Percentiles rank a stretch among this genome's conserved stretches.
These are phyloP conservation scores for Clonostachys chloroleuca DNA, from an alignment of 2,329 filamentous ascomycete genomes.

Conservation along the genomic window DNA sequence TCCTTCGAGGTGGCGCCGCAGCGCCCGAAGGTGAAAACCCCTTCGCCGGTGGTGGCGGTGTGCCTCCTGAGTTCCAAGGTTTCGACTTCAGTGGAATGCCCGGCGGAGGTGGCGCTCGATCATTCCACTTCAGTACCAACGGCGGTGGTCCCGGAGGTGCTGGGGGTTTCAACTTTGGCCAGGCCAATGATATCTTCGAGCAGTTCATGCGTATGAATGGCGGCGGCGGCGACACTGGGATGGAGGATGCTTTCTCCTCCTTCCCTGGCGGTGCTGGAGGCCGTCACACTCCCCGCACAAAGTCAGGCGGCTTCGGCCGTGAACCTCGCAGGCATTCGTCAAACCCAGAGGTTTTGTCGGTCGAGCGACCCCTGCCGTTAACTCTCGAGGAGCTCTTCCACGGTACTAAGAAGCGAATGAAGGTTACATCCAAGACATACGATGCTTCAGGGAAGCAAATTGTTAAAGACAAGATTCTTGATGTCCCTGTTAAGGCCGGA, in stretches of 20 bases:
- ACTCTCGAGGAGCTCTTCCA: slow-evolving; percentile 85
- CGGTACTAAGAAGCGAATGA: slow-evolving; percentile 93
- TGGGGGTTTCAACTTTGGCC: slow-evolving; percentile 78
- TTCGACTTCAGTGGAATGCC: slow-evolving; percentile 50
- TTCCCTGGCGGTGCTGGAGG: slow-evolving; percentile 21
- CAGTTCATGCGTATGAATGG: slow-evolving; percentile 67
- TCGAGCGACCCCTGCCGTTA: slow-evolving; percentile 78
- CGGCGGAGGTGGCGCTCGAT: slow-evolving; percentile 41
- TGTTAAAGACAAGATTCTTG: slow-evolving; percentile 83
- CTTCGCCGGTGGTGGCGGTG: slow-evolving; percentile 52
- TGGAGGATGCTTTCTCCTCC: slow-evolving; percentile 42
- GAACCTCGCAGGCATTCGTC: neutral
- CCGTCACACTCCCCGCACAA: slow-evolving; percentile 34
- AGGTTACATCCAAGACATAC: slow-evolving; percentile 95
- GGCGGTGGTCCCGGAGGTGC: slow-evolving; percentile 44
- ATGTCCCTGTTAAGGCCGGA: slow-evolving; percentile 93
- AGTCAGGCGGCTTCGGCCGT: slow-evolving; percentile 13
- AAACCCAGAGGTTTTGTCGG: slow-evolving; percentile 77
- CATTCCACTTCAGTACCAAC: slow-evolving; percentile 61
- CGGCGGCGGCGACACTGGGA: slow-evolving; percentile 28
- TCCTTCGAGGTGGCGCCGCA: slow-evolving; percentile 70
- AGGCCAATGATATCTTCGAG: slow-evolving; percentile 78
- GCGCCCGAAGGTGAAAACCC: slow-evolving; percentile 60
- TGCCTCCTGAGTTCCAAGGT: slow-evolving; percentile 45
- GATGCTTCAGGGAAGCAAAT: slow-evolving; percentile 77